Base-by-base conservation (phyloP, 2,329 filamentous ascomycete genomes). In the Teratosphaeria epicoccoides region DNA sequence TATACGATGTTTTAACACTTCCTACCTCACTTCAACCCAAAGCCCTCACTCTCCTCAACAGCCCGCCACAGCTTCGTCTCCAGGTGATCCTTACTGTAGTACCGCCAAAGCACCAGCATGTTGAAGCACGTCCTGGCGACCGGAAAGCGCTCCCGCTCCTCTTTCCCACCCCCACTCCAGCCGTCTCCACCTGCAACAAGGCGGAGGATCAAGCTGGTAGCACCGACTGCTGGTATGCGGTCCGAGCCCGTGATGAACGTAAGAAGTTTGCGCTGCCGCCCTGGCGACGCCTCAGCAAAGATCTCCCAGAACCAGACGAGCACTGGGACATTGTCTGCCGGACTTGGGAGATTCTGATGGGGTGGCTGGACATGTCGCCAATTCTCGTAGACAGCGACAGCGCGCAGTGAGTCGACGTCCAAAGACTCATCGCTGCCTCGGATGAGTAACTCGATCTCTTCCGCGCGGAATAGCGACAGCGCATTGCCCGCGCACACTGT, bases 91-190 rank as follows among this genome's bases (percentile, higher is more conserved):
- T 76, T 80, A 3, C 79, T 81, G 29, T 69, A 66, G 68, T 91
- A 95, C 45, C 81, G 78, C 71, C 84, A 91, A 52, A 96, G 71
- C 4, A 84, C 83, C 57, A 96, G 64, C 67, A 84, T 81, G 66
- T 95, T 95, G 71, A 96, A 96, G 68, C 90, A 96, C 6, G 90
- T 96, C 62, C 89, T 79, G 17, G 90, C 90, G 20, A 88, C 85
- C 1, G 90, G 90, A 65, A 85, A 95, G 56, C 89, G 77, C 33
- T 80, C 76, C 53, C 76, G 75, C 61, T 94, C 87, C 43, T 86
- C 80, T 0, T 54, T 51, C 7, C 59, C 61, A 4, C 61, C 63
- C 24, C 61, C 61, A 43, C 63, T 60, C 60, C 61, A 62, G 5
- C 65, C 65, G 54, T 65, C 63, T 0, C 88, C 88, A 0, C 90